These are phyloP conservation scores for Sphagnurus paluster DNA, from an alignment of 1,284 basidiomycete species.

Conservation along the genomic window DNA sequence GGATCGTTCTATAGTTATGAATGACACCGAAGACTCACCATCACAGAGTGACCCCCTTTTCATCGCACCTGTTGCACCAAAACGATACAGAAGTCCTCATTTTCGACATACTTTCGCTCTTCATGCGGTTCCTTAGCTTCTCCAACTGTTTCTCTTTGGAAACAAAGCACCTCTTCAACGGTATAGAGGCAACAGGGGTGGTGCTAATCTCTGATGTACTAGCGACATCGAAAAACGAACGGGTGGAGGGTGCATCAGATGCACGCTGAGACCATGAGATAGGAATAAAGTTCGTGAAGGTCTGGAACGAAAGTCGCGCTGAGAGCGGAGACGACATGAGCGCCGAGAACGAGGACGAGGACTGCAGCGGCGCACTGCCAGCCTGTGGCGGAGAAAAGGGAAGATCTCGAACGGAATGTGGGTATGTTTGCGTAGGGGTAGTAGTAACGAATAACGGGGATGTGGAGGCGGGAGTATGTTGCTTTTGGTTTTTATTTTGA, in stretches of 20 bases:
- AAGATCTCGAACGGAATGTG: slow-evolving; percentile 12
- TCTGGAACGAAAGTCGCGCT: slow-evolving; percentile 47
- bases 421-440: slow-evolving; percentile 24
- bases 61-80: slow-evolving; percentile 44
- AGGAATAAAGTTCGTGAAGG: slow-evolving; percentile 60
- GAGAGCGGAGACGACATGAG: slow-evolving; percentile 53
- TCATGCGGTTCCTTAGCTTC: slow-evolving; percentile 54
- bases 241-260: slow-evolving; percentile 7
- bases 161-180: slow-evolving; percentile 42
- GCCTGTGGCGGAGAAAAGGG: slow-evolving; percentile 4
- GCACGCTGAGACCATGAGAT: slow-evolving; percentile 45
- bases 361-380: slow-evolving; percentile 12
- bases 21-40: slow-evolving; percentile 23
- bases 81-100: slow-evolving; percentile 32
- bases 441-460: slow-evolving; percentile 12
- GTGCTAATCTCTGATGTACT: slow-evolving; percentile 1
- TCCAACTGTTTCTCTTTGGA: slow-evolving; percentile 64
- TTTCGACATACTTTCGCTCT: slow-evolving; percentile 34
- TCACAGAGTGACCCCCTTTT: slow-evolving; percentile 44
- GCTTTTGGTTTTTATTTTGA: no score
- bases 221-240: slow-evolving; percentile 20
- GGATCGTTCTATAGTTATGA: not conserved
- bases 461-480: no score
- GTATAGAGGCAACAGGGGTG: not conserved
- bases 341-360: slow-evolving; percentile 39